These are phyloP conservation scores for Alternaria ethzedia DNA, from an alignment of 2,329 filamentous ascomycete genomes.

Conservation along the genomic window DNA sequence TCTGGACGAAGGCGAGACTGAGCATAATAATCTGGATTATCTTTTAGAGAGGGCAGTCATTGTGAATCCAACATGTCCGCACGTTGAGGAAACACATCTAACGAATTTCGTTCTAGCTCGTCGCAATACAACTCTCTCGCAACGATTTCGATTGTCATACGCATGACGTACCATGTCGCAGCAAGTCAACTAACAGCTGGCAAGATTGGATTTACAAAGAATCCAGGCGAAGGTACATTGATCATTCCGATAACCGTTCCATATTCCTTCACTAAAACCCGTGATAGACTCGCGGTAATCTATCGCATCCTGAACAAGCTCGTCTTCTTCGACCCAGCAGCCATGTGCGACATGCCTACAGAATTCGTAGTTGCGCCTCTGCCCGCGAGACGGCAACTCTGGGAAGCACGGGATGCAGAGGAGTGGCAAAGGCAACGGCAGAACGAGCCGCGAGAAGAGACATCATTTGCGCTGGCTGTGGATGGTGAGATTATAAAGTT, in stretches of 20 bases:
- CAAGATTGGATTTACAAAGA: constrained; percentile 53
- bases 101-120: neutral
- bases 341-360: constrained; percentile 44
- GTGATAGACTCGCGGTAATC: constrained; percentile 48
- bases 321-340: constrained; percentile 52
- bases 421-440: constrained; percentile 36
- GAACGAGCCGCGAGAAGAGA: constrained; percentile 34
- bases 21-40: constrained; percentile 52
- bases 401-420: constrained; percentile 50
- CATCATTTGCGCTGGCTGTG: constrained; percentile 37
- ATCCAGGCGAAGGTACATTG: constrained; percentile 46
- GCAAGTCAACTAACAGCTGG: neutral
- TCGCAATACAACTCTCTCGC: neutral
- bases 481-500: constrained; percentile 45
- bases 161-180: neutral
- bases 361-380: constrained; percentile 53
- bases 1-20: constrained; percentile 54
- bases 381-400: constrained; percentile 52
- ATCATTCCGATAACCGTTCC: neutral
- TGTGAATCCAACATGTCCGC: neutral
- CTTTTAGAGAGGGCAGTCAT: neutral
- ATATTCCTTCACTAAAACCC: neutral
- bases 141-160: neutral
- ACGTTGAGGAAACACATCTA: neutral
- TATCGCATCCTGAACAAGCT: constrained; percentile 53